Percentiles rank a stretch among this genome's conserved stretches.
phyloP scores from a whole-genome alignment of 768 basidiomycete species.

The Lentinula lateritia region DNA sequence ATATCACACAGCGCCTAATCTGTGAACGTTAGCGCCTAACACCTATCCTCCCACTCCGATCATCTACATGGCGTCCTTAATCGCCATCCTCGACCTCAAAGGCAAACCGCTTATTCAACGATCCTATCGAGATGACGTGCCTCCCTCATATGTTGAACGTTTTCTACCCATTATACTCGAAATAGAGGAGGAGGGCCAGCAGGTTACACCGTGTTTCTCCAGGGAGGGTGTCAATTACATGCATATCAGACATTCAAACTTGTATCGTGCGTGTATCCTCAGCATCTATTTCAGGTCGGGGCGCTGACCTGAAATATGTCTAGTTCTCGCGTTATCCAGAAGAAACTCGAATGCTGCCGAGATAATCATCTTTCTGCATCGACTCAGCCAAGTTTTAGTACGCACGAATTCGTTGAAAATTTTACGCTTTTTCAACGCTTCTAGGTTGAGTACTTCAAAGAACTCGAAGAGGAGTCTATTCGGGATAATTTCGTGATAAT shows the following conservation, averaged over 20 bases:
- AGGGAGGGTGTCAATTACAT: constrained; percentile 95
- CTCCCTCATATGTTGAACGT: constrained; percentile 82
- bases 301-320: neutral
- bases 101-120: constrained; percentile 97
- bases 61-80: constrained; percentile 48
- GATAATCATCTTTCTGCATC: constrained; percentile 93
- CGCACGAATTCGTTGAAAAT: neutral
- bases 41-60: neutral
- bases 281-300: neutral
- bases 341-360: constrained; percentile 95
- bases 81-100: constrained; percentile 97
- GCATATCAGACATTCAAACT: constrained; percentile 97
- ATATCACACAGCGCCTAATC: neutral
- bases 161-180: constrained; percentile 93
- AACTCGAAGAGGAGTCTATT: constrained; percentile 98
- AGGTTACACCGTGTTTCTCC: constrained; percentile 95
- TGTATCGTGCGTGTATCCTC: constrained; percentile 68
- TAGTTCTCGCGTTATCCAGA: constrained; percentile 94
- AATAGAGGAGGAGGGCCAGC: constrained; percentile 95
- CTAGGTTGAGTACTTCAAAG: constrained; percentile 92
- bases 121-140: constrained; percentile 94
- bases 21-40: neutral
- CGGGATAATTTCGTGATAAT: constrained; percentile 99
- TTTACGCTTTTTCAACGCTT: neutral
- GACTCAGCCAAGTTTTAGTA: constrained; percentile 80